Evolutionary conservation across 306 rosid genomes (phyloP).

Genomic region (Sicyos edulis): DNA sequence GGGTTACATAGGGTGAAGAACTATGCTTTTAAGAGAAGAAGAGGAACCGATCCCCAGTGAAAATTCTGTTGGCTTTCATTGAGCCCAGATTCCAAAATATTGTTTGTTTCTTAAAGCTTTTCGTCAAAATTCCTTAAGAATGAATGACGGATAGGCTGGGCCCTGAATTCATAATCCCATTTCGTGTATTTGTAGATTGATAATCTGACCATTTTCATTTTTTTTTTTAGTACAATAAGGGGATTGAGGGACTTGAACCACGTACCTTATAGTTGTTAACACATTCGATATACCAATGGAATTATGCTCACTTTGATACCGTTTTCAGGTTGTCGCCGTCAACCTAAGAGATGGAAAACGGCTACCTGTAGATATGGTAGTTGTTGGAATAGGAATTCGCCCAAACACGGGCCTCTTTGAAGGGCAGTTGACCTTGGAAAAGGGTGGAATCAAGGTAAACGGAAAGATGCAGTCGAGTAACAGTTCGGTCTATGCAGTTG

Average conservation of each 20-base stretch:
- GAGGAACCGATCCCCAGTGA: background rate
- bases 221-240: no score
- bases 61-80: background rate
- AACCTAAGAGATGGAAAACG: constrained; percentile 72
- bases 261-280: no score
- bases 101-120: background rate
- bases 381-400: constrained; percentile 95
- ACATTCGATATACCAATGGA: no score
- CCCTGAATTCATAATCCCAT: background rate
- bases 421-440: constrained; percentile 93
- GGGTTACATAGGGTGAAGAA: background rate
- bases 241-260: no score
- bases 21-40: constrained; percentile 4
- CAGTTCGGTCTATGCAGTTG: constrained; percentile 77
- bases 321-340: constrained; percentile 65
- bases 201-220: constrained; percentile 17
- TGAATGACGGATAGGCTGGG: background rate
- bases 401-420: constrained; percentile 90
- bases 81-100: background rate
- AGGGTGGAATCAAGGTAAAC: constrained; percentile 97
- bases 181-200: background rate
- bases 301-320: no score
- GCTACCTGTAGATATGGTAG: constrained; percentile 74
- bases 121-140: background rate
- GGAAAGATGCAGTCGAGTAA: constrained; percentile 86